Percentiles rank a stretch among this genome's conserved stretches.
phyloP scores from a whole-genome alignment of 2,329 filamentous ascomycete genomes.

The Arthrobotrys sinensis region DNA sequence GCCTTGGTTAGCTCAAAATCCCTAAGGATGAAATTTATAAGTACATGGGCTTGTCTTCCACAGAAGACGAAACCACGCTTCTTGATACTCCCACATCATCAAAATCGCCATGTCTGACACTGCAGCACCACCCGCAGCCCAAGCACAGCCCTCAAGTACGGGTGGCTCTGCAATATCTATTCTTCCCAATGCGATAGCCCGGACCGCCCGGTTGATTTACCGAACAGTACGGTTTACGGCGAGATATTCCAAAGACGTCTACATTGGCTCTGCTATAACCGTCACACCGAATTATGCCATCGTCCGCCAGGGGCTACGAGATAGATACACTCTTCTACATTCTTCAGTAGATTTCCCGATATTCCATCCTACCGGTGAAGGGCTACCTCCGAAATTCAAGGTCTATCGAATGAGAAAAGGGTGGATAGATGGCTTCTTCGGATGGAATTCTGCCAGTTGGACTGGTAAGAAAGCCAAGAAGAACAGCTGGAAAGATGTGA shows the following conservation, averaged over 20 bases:
- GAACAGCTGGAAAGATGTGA: constrained; percentile 50
- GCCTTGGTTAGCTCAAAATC: neutral
- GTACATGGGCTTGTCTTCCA: neutral
- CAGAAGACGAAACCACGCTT: neutral
- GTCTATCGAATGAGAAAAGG: constrained; percentile 60
- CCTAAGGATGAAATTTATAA: neutral
- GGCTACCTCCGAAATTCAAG: constrained; percentile 50
- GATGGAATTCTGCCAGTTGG: constrained; percentile 56
- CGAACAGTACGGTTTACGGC: constrained; percentile 41
- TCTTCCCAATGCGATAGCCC: constrained; percentile 44
- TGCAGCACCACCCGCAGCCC: constrained; percentile 17
- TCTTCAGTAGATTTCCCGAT: constrained; percentile 54
- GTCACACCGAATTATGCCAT: constrained; percentile 48
- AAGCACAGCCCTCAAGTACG: constrained; percentile 6
- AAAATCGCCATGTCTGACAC: constrained; percentile 36
- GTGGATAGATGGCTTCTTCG: constrained; percentile 59
- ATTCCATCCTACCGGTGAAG: constrained; percentile 48
- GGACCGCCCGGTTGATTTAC: constrained; percentile 43
- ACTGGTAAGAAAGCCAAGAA: constrained; percentile 54
- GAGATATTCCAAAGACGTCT: constrained; percentile 54
- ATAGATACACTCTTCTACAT: constrained; percentile 50
- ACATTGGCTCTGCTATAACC: constrained; percentile 51
- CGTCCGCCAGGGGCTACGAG: constrained; percentile 47
- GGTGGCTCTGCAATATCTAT: constrained; percentile 38
- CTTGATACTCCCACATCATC: neutral